Base-by-base conservation (phyloP, 2,329 filamentous ascomycete species). In the Tolypocladium tropicale region DNA sequence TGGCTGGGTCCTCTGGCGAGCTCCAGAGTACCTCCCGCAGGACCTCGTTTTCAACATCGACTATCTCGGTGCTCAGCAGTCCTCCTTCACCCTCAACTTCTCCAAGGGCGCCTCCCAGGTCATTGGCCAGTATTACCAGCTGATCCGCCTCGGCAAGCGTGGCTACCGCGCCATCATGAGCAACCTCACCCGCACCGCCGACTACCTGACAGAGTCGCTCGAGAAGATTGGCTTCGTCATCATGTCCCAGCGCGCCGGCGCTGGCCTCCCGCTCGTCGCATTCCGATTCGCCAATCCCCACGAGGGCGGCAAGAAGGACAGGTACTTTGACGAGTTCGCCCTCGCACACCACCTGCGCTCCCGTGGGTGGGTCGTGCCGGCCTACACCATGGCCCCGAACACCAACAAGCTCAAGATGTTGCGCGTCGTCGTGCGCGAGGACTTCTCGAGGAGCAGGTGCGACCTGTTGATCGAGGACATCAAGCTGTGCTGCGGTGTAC, bases 31-130 rank as follows among this genome's bases (percentile, higher is more conserved):
- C 73, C 81, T 96, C 3, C 93, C 93, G 9, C 81, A 93, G 68
- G 92, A 96, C 67, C 85, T 96, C 25, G 90, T 97, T 65, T 97
- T 97, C 83, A 96, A 96, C 80, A 96, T 97, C 81, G 96, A 96
- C 80, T 97, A 97, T 75, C 86, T 96, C 6, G 93, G 93, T 53
- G 92, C 93, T 12, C 90, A 96, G 68, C 93, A 97, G 71, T 88
- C 91, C 2, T 96, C 90, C 3, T 96, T 96, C 76, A 96, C 93
- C 0, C 84, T 97, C 58, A 97, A 97, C 79, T 97, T 97, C 78
- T 95, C 89, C 68, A 95, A 96, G 72, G 92, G 92, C 56, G 93
- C 93, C 14, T 90, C 88, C 6, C 92, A 96, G 69, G 89, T 96
- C 67, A 95, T 97, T 59, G 93, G 90, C 32, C 93, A 97, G 74